Evolutionary conservation across 73 alveolate species (phyloP), one percentile per base, ranked within the genome.

Genomic region (Stentor coeruleus): DNA sequence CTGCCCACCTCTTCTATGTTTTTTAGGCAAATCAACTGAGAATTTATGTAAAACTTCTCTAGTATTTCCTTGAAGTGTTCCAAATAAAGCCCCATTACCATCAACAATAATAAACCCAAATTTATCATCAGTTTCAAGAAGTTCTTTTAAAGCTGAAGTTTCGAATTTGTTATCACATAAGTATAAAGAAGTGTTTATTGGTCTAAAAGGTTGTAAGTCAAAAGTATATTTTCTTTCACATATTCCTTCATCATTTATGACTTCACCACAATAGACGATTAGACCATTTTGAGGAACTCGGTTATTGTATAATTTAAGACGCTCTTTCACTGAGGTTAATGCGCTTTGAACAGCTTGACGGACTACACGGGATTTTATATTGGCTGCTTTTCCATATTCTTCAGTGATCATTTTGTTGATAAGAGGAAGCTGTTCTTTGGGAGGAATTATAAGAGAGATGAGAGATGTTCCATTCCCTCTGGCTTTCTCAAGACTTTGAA

Each of bases 1-100:
- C 94, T 97, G 98, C 6, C 99, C 99, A 59, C 99, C 99, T 77
- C 98, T 88, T 76, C 99, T 96, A 84, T 97, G 99, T 91, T 97
- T 97, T 93, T 97, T 97, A 31, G 99, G 99, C 40, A 97, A 86
- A 55, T 93, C 96, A 4, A 97, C 99, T 6, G 92, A 77, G 82
- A 97, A 90, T 58, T 74, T 74, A 82, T 93, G 91, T 59, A 93
- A 73, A 73, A 93, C 87, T 74, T 88, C 96, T 84, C 96, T 95
- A 83, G 95, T 93, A 87, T 95, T 97, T 85, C 99, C 99, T 88
- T 98, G 95, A 74, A 98, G 94, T 3, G 98, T 95, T 4, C 99
- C 99, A 80, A 89, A 98, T 38, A 98, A 91, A 40, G 98, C 87
- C 33, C 99, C 99, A 76, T 91, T 91, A 84, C 99, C 99, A 90